Base-by-base conservation (phyloP, 2,329 filamentous ascomycete species). In the Fusarium paranaense region DNA sequence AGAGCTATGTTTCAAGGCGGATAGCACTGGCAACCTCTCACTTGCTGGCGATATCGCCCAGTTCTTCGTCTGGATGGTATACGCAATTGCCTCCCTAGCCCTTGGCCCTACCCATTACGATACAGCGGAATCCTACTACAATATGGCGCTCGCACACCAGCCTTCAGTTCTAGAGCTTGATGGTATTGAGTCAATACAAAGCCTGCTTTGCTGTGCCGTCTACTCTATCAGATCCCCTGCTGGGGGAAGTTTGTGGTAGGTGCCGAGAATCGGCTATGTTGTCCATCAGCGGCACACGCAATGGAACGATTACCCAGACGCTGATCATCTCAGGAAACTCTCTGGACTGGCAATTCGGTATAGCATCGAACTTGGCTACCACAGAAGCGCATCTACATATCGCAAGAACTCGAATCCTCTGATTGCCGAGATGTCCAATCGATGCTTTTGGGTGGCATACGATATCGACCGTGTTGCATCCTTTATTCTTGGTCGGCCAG, bases 31-130 rank as follows among this genome's bases (percentile, higher is more conserved):
- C 0, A 71, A 72, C 4, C n/a, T 73, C 6, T 69, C 70, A 42
- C 56, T 56, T 5, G 69, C 69, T 10, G 71, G 71, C 2, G 71
- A 73, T 20, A 35, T 72, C 20, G 71, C 71, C 11, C 60, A 72
- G 40, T 73, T 71, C 54, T 73, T 73, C 27, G 68, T 71, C 3
- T 72, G 69, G 69, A 73, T 73, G 71, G 71, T 72, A 2, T 73
- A 73, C 10, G 71, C 71, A 20, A 72, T 65, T 25, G 71, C 71
- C 5, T 73, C 71, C 16, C 64, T 72, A 16, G 66, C 71, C 2
- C 47, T 73, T 14, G 69, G 71, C 4, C 71, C 71, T 22, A 52
- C 66, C 5, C 63, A 73, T 22, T 72, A 73, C 13, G 70, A 67
- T 8, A 72, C 70, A 9, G 71, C 71, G 18, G 71, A 74, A 25